These are phyloP conservation scores for Tarenaya hassleriana DNA, from an alignment of 345 rosid genomes.

Conservation along the genomic window DNA sequence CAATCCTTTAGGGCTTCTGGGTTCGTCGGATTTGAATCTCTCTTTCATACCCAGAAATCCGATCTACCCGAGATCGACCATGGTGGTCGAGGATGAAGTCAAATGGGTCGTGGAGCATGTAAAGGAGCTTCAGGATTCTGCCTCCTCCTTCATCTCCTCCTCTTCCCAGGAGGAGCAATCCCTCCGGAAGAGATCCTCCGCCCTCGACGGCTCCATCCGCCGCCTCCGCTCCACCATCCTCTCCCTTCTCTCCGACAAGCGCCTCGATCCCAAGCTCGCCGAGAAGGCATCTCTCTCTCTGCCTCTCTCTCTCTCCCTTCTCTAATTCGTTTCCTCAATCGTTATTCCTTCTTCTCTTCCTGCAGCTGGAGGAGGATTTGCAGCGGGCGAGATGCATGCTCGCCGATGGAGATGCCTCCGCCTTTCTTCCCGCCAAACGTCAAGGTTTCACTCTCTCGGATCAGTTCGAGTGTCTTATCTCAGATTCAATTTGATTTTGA, in stretches of 20 bases:
- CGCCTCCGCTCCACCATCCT: conserved; percentile 48
- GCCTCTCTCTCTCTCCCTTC: background rate
- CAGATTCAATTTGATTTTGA: background rate
- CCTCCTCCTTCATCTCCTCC: conserved; percentile 44
- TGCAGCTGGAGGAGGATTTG: conserved; percentile 80
- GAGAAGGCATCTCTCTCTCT: conserved; percentile 44
- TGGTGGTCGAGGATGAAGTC: conserved; percentile 63
- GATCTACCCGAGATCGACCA: background rate
- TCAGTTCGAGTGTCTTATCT: conserved; percentile 6
- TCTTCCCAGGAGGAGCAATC: conserved; percentile 60
- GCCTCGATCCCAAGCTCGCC: conserved; percentile 43
- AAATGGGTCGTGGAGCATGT: conserved; percentile 57
- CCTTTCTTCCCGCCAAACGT: conserved; percentile 64
- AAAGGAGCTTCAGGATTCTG: conserved; percentile 70
- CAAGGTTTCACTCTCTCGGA: conserved; percentile 41
- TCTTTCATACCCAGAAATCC: background rate
- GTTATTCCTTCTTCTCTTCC: background rate
- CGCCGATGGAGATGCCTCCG: conserved; percentile 76
- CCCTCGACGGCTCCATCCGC: conserved; percentile 61
- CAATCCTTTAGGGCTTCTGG: too few species aligned
- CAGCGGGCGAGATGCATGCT: conserved; percentile 66
- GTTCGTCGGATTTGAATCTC: too few species aligned
- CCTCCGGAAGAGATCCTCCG: conserved; percentile 58
- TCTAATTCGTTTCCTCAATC: background rate
- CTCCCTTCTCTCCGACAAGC: conserved; percentile 37